Percentiles rank a stretch among this genome's conserved stretches.
These are phyloP conservation scores for Pterocarpus macrocarpus DNA, from an alignment of 306 rosid genomes.

Conservation along the genomic window DNA sequence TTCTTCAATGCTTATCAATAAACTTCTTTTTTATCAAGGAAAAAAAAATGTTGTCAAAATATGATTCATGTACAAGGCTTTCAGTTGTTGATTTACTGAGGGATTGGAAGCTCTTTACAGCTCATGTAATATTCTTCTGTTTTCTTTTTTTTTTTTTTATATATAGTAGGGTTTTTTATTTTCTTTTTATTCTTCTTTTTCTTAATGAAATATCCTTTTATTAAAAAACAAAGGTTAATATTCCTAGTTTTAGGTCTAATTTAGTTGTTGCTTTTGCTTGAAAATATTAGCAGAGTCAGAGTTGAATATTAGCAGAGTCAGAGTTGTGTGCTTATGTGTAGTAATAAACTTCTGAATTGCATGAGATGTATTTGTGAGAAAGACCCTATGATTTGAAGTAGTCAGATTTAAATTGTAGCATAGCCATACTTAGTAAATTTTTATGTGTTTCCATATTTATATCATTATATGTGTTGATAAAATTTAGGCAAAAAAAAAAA, in stretches of 20 bases:
- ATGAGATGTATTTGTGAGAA: constrained; percentile 1
- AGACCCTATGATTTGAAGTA: background rate
- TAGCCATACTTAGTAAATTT: too few relatives aligned
- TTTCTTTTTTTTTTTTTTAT: constrained; percentile 6
- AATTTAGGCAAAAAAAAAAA: background rate
- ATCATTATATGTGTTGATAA: background rate
- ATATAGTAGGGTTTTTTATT: constrained; percentile 16
- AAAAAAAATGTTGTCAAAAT: background rate
- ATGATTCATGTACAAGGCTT: constrained; percentile 21
- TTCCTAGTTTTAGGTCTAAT: constrained; percentile 4
- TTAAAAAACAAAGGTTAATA: background rate
- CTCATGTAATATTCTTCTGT: background rate
- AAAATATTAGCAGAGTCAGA: constrained; percentile 16
- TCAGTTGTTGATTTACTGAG: constrained; percentile 7
- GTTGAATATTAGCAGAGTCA: constrained; percentile 22
- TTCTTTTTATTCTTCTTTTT: constrained; percentile 7
- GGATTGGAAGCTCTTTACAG: background rate
- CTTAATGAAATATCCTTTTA: constrained; percentile 11
- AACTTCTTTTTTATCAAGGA: too few relatives aligned
- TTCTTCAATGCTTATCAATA: too few relatives aligned
- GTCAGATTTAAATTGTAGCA: background rate
- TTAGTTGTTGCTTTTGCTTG: constrained; percentile 24
- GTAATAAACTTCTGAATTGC: background rate
- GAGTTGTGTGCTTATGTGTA: background rate
- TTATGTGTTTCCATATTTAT: background rate